Percentiles rank a stretch among this genome's conserved stretches.
These are phyloP conservation scores for Alternaria triticimaculans DNA, from an alignment of 2,329 filamentous ascomycete species.

Conservation along the genomic window DNA sequence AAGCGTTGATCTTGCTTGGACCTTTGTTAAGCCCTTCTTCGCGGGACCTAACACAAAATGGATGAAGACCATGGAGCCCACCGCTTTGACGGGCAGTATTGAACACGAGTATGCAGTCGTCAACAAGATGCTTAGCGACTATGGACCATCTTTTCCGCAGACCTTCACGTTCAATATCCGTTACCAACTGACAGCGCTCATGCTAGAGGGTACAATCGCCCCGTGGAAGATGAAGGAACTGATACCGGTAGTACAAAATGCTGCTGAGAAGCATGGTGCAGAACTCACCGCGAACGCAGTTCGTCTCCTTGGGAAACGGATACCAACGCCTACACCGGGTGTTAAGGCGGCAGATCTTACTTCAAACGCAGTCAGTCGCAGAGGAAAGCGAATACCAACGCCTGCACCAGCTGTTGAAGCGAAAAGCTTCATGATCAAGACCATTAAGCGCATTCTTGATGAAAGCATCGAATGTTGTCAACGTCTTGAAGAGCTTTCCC, in stretches of 20 bases:
- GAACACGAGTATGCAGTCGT: conserved; percentile 65
- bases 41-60: conserved; percentile 19
- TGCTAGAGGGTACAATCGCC: conserved; percentile 32
- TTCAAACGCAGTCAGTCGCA: conserved; percentile 72
- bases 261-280: conserved; percentile 47
- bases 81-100: conserved; percentile 64
- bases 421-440: conserved; percentile 7
- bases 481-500: conserved; percentile 56
- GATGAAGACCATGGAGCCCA: conserved; percentile 36
- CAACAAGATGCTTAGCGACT: conserved; percentile 58
- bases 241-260: conserved; percentile 29
- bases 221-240: conserved; percentile 22
- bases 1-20: conserved; percentile 44
- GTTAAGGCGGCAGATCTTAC: conserved; percentile 56
- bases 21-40: conserved; percentile 32
- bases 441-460: conserved; percentile 10
- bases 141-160: background rate
- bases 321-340: conserved; percentile 28
- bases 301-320: conserved; percentile 69
- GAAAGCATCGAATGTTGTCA: conserved; percentile 15
- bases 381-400: conserved; percentile 61
- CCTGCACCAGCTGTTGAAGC: conserved; percentile 23
- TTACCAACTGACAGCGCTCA: conserved; percentile 34
- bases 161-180: conserved; percentile 24
- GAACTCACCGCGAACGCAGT: conserved; percentile 71